Conservation (phyloP, 2,329 filamentous ascomycete species). For the Fonsecaea multimorphosa region DNA sequence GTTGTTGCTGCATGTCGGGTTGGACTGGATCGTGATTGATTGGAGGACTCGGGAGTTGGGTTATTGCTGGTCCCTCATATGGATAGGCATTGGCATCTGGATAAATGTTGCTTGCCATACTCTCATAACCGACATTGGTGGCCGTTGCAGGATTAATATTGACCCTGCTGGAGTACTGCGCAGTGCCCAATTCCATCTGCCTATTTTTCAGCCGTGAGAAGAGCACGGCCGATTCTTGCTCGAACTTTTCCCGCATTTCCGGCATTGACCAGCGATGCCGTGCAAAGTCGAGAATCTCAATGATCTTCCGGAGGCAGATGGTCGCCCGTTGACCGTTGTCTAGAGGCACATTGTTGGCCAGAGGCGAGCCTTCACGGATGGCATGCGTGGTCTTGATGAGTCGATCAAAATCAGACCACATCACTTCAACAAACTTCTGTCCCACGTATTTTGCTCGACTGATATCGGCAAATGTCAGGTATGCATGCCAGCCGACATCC, state of each 20-base stretch:
- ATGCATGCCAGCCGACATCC: slow-evolving; percentile 64
- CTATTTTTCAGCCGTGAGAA: slow-evolving; percentile 35
- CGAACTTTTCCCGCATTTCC: slow-evolving; percentile 36
- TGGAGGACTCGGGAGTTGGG: slow-evolving; percentile 33
- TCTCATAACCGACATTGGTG: slow-evolving; percentile 20
- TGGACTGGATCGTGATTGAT: slow-evolving; percentile 22
- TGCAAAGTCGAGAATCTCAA: slow-evolving; percentile 38
- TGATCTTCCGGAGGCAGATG: slow-evolving; percentile 34
- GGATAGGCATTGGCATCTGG: slow-evolving; percentile 15
- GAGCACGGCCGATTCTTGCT: slow-evolving; percentile 39
- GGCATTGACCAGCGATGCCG: slow-evolving; percentile 36
- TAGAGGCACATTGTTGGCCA: slow-evolving; percentile 22
- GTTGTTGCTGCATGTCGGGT: slow-evolving; percentile 16
- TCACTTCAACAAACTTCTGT: slow-evolving; percentile 62
- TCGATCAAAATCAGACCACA: slow-evolving; percentile 60
- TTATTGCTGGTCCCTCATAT: slow-evolving; percentile 12
- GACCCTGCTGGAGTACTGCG: slow-evolving; percentile 17
- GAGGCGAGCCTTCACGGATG: slow-evolving; percentile 22
- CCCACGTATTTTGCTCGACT: slow-evolving; percentile 78
- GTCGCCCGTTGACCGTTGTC: slow-evolving; percentile 38
- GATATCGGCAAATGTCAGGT: slow-evolving; percentile 87
- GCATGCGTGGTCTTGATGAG: slow-evolving; percentile 43
- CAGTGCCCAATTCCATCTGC: slow-evolving; percentile 26
- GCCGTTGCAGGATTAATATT: neutral
- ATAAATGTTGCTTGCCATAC: slow-evolving; percentile 6